phyloP scores from a whole-genome alignment of 257 asterid genomes.

The Echites panduratus region DNA sequence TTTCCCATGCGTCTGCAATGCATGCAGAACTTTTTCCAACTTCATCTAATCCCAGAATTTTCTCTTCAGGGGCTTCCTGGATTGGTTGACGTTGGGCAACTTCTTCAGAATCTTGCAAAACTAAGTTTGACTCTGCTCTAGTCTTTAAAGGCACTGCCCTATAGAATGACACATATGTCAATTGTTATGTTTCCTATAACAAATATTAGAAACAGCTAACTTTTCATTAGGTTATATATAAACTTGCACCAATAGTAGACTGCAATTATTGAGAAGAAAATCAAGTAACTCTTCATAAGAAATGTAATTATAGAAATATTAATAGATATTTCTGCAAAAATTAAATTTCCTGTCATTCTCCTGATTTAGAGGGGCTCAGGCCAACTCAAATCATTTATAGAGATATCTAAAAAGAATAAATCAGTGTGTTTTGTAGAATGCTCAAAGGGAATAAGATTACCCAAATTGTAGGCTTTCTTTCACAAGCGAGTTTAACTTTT shows the following conservation, averaged over 20 bases:
- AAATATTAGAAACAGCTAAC: not conserved
- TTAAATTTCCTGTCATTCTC: not conserved
- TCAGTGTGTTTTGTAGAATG: not conserved
- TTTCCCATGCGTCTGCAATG: slow-evolving; percentile 76
- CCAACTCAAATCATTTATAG: not conserved
- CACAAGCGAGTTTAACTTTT: slow-evolving; percentile 69
- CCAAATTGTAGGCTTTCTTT: slow-evolving; percentile 86
- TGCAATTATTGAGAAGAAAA: not conserved
- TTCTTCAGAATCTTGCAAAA: slow-evolving; percentile 30
- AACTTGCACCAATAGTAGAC: not conserved
- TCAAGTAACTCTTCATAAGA: not conserved
- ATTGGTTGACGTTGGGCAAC: slow-evolving; percentile 19
- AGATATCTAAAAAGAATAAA: not conserved
- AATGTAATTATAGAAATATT: too few relatives aligned
- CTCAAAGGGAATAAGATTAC: slow-evolving; percentile 30
- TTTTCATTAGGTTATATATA: not conserved
- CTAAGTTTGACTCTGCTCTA: slow-evolving; percentile 29
- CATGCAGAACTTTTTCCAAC: slow-evolving; percentile 26
- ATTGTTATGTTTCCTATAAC: not conserved
- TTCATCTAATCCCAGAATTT: slow-evolving; percentile 18
- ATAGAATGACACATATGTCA: slow-evolving; percentile 10
- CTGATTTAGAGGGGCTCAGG: not conserved
- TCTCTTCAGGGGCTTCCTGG: slow-evolving; percentile 26
- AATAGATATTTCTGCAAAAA: not conserved
- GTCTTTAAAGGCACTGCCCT: slow-evolving; percentile 60